A percentile compares a stretch with the other conserved stretches of the same genome.
Conservation (phyloP, 768 basidiomycete genomes). For the Pisolithus tinctorius region DNA sequence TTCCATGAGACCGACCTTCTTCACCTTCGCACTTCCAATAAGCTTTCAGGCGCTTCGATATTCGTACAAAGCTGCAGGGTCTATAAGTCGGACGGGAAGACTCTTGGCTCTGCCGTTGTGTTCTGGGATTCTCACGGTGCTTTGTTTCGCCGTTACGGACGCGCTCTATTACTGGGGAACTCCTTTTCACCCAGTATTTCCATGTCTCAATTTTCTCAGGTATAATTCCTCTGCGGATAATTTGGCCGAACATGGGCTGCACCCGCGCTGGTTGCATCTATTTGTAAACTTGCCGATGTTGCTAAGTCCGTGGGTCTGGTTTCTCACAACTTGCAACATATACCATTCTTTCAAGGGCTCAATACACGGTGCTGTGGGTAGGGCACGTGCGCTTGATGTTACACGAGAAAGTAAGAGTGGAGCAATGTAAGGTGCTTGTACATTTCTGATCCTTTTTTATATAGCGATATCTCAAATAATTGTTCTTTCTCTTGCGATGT, state of each 20-base stretch:
- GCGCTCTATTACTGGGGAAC: slow-evolving; percentile 27
- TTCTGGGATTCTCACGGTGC: slow-evolving; percentile 11
- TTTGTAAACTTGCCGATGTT: slow-evolving; percentile 35
- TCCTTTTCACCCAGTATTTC: slow-evolving; percentile 17
- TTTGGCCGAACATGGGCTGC: slow-evolving; percentile 33
- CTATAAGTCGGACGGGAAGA: slow-evolving; percentile 1
- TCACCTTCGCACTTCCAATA: slow-evolving; percentile 28
- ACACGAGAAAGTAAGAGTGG: slow-evolving; percentile 12
- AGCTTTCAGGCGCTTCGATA: slow-evolving; percentile 18
- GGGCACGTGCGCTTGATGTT: slow-evolving; percentile 8
- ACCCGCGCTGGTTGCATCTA: slow-evolving; percentile 35
- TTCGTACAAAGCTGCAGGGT: slow-evolving; percentile 7
- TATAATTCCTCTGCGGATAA: slow-evolving; percentile 33
- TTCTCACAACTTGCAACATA: slow-evolving; percentile 13
- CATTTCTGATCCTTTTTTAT: slow-evolving; percentile 1
- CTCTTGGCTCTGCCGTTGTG: slow-evolving; percentile 16
- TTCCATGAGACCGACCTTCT: slow-evolving; percentile 33
- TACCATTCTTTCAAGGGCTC: slow-evolving; percentile 3
- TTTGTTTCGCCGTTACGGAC: slow-evolving; percentile 22
- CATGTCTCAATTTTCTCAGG: slow-evolving; percentile 32
- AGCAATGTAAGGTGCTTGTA: too few relatives aligned
- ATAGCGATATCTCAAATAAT: slow-evolving; percentile 26
- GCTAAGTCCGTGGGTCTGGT: slow-evolving; percentile 28
- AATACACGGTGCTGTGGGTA: slow-evolving; percentile 1
- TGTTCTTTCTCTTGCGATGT: slow-evolving; percentile 19